These are phyloP conservation scores for Entomortierella parvispora DNA, from an alignment of 192 early-diverging fungal species.

Conservation along the genomic window DNA sequence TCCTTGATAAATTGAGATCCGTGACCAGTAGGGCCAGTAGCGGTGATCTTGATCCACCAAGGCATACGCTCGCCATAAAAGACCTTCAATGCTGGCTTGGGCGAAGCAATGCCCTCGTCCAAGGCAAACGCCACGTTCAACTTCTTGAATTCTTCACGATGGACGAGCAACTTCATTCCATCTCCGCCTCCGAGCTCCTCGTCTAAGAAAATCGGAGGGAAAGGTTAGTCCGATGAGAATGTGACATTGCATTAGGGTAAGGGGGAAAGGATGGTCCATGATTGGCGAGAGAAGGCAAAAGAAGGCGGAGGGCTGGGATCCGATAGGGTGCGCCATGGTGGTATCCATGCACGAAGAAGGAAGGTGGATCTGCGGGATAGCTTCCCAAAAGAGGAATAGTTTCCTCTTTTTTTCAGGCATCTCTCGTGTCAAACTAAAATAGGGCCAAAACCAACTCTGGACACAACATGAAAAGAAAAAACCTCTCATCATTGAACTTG, in stretches of 20 bases:
- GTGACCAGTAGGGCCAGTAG: slow-evolving; percentile 81
- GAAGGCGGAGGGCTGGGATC: too few relatives aligned
- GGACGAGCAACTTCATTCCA: slow-evolving; percentile 78
- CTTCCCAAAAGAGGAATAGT: too few relatives aligned
- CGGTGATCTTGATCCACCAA: slow-evolving; percentile 84
- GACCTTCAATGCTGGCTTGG: slow-evolving; percentile 71
- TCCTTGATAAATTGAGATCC: slow-evolving; percentile 85
- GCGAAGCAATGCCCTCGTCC: slow-evolving; percentile 86
- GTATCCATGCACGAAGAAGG: too few relatives aligned
- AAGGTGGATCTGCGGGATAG: background rate
- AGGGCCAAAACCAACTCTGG: background rate
- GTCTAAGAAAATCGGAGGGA: slow-evolving; percentile 9
- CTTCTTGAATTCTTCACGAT: slow-evolving; percentile 70
- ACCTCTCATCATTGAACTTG: slow-evolving; percentile 17
- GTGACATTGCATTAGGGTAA: too few relatives aligned
- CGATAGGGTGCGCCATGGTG: too few relatives aligned
- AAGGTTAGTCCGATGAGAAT: too few relatives aligned
- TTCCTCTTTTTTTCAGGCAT: too few relatives aligned
- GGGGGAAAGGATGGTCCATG: too few relatives aligned
- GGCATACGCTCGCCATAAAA: slow-evolving; percentile 88
- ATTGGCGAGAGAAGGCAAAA: too few relatives aligned
- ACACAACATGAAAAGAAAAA: slow-evolving; percentile 8
- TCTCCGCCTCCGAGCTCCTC: slow-evolving; percentile 89
- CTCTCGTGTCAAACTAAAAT: too few relatives aligned
- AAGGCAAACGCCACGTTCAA: slow-evolving; percentile 87